phyloP scores from a whole-genome alignment of 352 stramenopile genomes.

The Chrysophaeum taylorii region DNA sequence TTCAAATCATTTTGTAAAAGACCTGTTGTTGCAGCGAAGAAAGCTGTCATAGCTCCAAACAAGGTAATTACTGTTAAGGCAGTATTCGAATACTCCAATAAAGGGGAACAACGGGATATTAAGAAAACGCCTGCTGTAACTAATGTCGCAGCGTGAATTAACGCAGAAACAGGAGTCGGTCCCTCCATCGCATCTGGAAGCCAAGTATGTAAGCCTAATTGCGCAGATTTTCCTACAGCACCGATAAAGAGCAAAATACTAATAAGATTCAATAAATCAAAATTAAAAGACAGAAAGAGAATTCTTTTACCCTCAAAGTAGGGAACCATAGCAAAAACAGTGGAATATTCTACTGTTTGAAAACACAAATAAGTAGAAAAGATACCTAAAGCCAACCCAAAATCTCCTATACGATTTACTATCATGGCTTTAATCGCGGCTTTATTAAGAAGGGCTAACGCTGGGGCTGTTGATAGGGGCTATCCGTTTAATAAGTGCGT shows the following conservation, averaged over 20 bases:
- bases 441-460: no score
- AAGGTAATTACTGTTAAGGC: conserved; percentile 32
- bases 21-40: conserved; percentile 39
- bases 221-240: conserved; percentile 37
- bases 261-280: conserved; percentile 34
- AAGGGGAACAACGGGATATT: conserved; percentile 27
- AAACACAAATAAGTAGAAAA: conserved; percentile 32
- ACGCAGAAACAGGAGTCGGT: conserved; percentile 33
- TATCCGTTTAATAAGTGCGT: no score
- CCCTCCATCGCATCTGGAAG: conserved; percentile 36
- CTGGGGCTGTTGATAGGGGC: no score
- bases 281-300: conserved; percentile 52
- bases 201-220: conserved; percentile 38
- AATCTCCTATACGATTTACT: conserved; percentile 39
- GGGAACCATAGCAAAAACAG: conserved; percentile 33
- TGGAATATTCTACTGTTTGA: conserved; percentile 32
- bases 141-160: conserved; percentile 38
- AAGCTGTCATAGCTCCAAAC: conserved; percentile 30
- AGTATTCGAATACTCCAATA: conserved; percentile 27
- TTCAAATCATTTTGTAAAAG: conserved; percentile 40
- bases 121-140: conserved; percentile 35
- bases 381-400: conserved; percentile 33
- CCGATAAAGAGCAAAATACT: conserved; percentile 38
- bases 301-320: conserved; percentile 48
- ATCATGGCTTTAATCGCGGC: conserved; percentile 44